Percentiles rank a stretch among this genome's conserved stretches.
These are phyloP conservation scores for Microbotryum scabiosae DNA, from an alignment of 1,284 basidiomycete species.

Conservation along the genomic window DNA sequence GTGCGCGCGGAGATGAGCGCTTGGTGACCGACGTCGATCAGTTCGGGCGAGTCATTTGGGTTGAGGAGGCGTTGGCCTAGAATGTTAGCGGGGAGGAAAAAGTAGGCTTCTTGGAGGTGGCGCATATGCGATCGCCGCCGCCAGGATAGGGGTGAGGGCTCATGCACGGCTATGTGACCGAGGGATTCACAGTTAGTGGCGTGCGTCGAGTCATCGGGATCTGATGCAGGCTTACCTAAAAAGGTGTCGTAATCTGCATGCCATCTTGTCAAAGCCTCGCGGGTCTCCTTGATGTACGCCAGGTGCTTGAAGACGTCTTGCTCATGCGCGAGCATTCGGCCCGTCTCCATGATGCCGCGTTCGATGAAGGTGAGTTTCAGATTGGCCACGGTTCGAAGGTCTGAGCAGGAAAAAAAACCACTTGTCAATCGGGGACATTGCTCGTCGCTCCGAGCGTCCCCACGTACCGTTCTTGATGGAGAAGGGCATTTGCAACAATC, in stretches of 20 bases:
- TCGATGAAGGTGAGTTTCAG: constrained; percentile 13
- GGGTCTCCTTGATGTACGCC: constrained; percentile 6
- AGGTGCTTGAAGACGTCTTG: not conserved
- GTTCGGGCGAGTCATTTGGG: not conserved
- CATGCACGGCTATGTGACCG: not conserved
- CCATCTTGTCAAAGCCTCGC: constrained; percentile 2
- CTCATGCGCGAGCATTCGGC: not conserved
- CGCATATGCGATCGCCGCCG: constrained; percentile 9
- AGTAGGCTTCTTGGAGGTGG: constrained; percentile 10
- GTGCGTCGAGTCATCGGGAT: not conserved
- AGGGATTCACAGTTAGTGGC: not conserved
- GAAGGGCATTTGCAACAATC: constrained; percentile 2
- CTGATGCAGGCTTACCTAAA: not conserved
- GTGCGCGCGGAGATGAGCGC: constrained; percentile 3
- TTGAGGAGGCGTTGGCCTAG: constrained; percentile 11
- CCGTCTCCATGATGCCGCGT: constrained; percentile 2
- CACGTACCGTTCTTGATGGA: not conserved
- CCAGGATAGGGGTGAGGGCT: constrained; percentile 12
- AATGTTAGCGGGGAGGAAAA: constrained; percentile 3
- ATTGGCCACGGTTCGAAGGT: constrained; percentile 15
- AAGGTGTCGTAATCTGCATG: constrained; percentile 10
- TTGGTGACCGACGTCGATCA: constrained; percentile 6
- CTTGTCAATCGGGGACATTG: too few species aligned
- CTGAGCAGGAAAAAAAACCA: not conserved
- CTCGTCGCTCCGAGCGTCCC: too few species aligned